Evolutionary conservation across 805 yeast genomes (phyloP).

Genomic region (Wickerhamomyces hampshirensis): DNA sequence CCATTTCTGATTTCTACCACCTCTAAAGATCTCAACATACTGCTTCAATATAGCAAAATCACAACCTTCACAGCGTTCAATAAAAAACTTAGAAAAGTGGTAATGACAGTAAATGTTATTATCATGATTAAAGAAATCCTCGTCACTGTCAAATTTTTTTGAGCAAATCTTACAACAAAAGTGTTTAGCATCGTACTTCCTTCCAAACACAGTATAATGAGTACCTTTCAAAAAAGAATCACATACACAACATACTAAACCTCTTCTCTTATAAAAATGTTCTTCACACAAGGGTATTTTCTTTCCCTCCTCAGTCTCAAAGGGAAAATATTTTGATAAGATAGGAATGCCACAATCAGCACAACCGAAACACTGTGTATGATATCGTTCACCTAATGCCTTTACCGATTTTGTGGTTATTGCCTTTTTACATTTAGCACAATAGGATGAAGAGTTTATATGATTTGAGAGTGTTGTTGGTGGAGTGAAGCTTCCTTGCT

Average conservation of each 20-base stretch:
- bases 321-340: slow-evolving; percentile 85
- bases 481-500: slow-evolving; percentile 4
- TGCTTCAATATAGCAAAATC: slow-evolving; percentile 86
- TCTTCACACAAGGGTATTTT: slow-evolving; percentile 78
- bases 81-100: slow-evolving; percentile 83
- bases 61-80: slow-evolving; percentile 92
- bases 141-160: slow-evolving; percentile 83
- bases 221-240: slow-evolving; percentile 84
- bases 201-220: slow-evolving; percentile 88
- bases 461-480: slow-evolving; percentile 6
- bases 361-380: slow-evolving; percentile 84
- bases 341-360: slow-evolving; percentile 79
- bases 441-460: slow-evolving; percentile 21
- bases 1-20: slow-evolving; percentile 94
- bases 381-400: slow-evolving; percentile 76
- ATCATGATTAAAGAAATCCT: slow-evolving; percentile 86
- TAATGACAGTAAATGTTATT: slow-evolving; percentile 82
- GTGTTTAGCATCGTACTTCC: slow-evolving; percentile 91
- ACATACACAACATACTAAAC: slow-evolving; percentile 83
- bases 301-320: slow-evolving; percentile 42
- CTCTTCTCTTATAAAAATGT: slow-evolving; percentile 82
- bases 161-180: slow-evolving; percentile 88
- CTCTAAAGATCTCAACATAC: slow-evolving; percentile 86
- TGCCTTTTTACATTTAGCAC: slow-evolving; percentile 47
- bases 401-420: slow-evolving; percentile 78